Evolutionary conservation across 495 filamentous ascomycete genomes (phyloP).

Genomic region (Penicillium antarcticum): DNA sequence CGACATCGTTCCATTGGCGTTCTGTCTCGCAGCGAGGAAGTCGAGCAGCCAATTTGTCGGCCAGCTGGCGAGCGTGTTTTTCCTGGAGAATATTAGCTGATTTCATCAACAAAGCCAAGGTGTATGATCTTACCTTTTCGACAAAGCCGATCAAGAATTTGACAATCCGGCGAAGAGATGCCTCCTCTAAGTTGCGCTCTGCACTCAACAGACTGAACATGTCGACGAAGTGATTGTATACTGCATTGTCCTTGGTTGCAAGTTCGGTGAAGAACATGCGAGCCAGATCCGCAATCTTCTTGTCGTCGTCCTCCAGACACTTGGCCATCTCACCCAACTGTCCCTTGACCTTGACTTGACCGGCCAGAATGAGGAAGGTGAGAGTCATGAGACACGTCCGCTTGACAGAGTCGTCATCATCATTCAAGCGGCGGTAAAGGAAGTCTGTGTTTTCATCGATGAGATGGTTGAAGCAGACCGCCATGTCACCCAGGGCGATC

Average conservation of each 20-base stretch:
- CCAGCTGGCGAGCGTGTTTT: slow-evolving; percentile 94
- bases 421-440: slow-evolving; percentile 87
- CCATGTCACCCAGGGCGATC: slow-evolving; percentile 97
- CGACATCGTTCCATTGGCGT: slow-evolving; percentile 95
- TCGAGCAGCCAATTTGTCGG: slow-evolving; percentile 87
- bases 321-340: slow-evolving; percentile 99
- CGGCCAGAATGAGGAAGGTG: slow-evolving; percentile 94
- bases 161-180: slow-evolving; percentile 76
- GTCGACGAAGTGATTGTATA: slow-evolving; percentile 99
- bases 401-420: slow-evolving; percentile 86
- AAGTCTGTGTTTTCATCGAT: slow-evolving; percentile 99
- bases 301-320: slow-evolving; percentile 92
- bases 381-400: slow-evolving; percentile 97
- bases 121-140: slow-evolving; percentile 73
- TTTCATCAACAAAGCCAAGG: background rate
- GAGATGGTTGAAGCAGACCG: slow-evolving; percentile 98
- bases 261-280: slow-evolving; percentile 99
- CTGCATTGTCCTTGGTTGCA: slow-evolving; percentile 95
- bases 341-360: slow-evolving; percentile 99
- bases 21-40: slow-evolving; percentile 85
- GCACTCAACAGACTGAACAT: slow-evolving; percentile 94
- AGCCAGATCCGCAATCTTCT: slow-evolving; percentile 86
- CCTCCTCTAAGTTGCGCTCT: slow-evolving; percentile 77
- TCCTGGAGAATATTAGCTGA: slow-evolving; percentile 54
- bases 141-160: slow-evolving; percentile 94